These are phyloP conservation scores for Dimargaris verticillata DNA, from an alignment of 192 early-diverging fungal genomes.

Conservation along the genomic window DNA sequence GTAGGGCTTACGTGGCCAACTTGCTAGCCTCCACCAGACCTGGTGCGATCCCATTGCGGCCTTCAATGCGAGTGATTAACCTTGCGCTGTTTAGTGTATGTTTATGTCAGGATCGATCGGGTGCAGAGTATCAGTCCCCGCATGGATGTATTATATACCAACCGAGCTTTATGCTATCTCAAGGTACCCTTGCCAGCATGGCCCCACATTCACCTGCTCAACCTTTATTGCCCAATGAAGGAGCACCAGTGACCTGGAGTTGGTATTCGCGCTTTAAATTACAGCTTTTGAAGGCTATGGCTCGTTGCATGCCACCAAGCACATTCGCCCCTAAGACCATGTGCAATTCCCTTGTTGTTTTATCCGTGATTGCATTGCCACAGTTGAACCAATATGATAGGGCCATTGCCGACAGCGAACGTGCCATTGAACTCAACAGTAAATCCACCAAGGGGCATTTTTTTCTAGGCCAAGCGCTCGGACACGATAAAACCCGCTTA, in stretches of 20 bases:
- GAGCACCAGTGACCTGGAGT: not conserved
- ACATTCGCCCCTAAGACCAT: not conserved
- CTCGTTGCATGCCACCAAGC: not conserved
- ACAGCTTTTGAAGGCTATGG: not conserved
- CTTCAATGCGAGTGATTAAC: not conserved
- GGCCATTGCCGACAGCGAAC: not conserved
- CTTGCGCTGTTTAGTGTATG: no score
- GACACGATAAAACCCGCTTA: not conserved
- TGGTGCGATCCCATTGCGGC: not conserved
- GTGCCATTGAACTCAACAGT: not conserved
- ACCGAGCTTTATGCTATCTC: slow-evolving; percentile 59
- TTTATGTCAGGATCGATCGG: slow-evolving; percentile 28
- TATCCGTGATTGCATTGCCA: not conserved
- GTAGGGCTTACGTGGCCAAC: not conserved
- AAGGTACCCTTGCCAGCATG: not conserved
- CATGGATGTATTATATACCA: slow-evolving; percentile 60
- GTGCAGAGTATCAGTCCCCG: slow-evolving; percentile 20
- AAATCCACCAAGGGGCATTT: slow-evolving; percentile 1
- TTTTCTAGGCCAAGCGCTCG: not conserved
- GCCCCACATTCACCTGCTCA: not conserved
- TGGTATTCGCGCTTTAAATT: not conserved
- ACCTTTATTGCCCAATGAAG: not conserved
- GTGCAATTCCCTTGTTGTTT: not conserved
- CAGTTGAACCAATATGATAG: not conserved
- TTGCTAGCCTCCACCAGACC: not conserved